Conservation (phyloP, 345 rosid genomes). For the Bruguiera sexangula region DNA sequence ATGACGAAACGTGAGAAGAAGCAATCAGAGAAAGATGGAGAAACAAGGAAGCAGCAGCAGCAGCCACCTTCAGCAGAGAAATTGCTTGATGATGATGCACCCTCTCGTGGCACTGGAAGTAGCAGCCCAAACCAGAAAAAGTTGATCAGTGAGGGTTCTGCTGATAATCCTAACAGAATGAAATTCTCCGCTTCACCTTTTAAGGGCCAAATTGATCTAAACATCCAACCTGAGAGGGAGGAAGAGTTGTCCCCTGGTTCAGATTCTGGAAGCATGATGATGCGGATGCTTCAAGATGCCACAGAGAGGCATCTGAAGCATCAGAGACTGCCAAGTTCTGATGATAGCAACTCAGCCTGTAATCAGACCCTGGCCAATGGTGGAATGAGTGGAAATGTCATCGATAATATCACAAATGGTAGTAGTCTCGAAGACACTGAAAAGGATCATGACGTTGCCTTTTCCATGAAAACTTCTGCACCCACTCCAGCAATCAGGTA, state of each 20-base stretch:
- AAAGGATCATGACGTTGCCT: conserved; percentile 19
- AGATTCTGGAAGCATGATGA: conserved; percentile 41
- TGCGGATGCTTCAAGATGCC: conserved; percentile 39
- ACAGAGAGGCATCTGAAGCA: conserved; percentile 32
- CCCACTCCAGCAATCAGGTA: conserved; percentile 38
- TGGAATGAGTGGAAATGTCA: conserved; percentile 20
- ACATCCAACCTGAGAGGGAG: conserved; percentile 87
- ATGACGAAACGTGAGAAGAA: conserved; percentile 68
- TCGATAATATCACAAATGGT: conserved; percentile 6
- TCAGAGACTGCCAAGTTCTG: conserved; percentile 33
- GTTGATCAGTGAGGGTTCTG: conserved; percentile 39
- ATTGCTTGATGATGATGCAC: conserved; percentile 40
- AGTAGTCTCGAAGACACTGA: conserved; percentile 28
- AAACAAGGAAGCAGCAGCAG: conserved; percentile 43
- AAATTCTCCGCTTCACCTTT: conserved; percentile 52
- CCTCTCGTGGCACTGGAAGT: conserved; percentile 39
- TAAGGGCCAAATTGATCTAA: conserved; percentile 79
- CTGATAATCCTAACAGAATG: conserved; percentile 40
- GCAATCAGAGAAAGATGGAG: conserved; percentile 57
- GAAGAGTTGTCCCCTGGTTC: conserved; percentile 65
- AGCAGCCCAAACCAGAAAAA: conserved; percentile 45
- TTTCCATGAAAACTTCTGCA: conserved; percentile 26
- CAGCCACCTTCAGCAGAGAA: conserved; percentile 35
- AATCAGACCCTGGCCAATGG: conserved; percentile 16
- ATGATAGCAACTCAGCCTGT: conserved; percentile 21